Percentiles rank a stretch among this genome's conserved stretches.
These are phyloP conservation scores for Metschnikowia reukaufii DNA, from an alignment of 805 yeast species.

Conservation along the genomic window DNA sequence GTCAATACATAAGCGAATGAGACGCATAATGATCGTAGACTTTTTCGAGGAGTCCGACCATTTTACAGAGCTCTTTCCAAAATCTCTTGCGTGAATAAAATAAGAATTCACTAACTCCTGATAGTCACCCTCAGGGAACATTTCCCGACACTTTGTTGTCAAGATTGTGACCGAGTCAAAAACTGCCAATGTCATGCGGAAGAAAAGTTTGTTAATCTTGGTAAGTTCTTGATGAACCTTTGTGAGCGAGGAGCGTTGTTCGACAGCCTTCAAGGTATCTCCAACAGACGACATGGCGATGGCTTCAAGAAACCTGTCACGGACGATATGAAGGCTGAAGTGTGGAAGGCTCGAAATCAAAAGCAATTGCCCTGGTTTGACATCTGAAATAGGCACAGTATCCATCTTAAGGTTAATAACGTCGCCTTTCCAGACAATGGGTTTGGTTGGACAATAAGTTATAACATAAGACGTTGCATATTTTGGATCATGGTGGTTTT, in stretches of 20 bases:
- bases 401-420: slow-evolving; percentile 56
- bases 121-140: slow-evolving; percentile 51
- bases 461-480: slow-evolving; percentile 59
- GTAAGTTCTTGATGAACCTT: slow-evolving; percentile 72
- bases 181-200: slow-evolving; percentile 63
- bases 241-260: slow-evolving; percentile 67
- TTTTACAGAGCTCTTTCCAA: slow-evolving; percentile 69
- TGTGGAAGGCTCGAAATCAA: slow-evolving; percentile 68
- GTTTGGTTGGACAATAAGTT: slow-evolving; percentile 75
- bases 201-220: slow-evolving; percentile 63
- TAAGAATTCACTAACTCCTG: slow-evolving; percentile 76
- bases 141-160: slow-evolving; percentile 53
- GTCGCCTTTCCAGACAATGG: slow-evolving; percentile 88
- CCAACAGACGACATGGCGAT: slow-evolving; percentile 48
- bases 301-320: slow-evolving; percentile 55
- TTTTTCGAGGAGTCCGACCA: slow-evolving; percentile 64
- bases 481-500: slow-evolving; percentile 24
- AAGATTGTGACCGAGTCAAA: slow-evolving; percentile 58
- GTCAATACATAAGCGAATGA: slow-evolving; percentile 74
- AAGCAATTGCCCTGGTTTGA: slow-evolving; percentile 67
- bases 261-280: slow-evolving; percentile 44
- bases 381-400: slow-evolving; percentile 50
- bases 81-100: slow-evolving; percentile 77
- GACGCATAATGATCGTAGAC: slow-evolving; percentile 64
- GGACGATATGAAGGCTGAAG: slow-evolving; percentile 50